Evolutionary conservation across 192 early-diverging fungal genomes (phyloP).

Genomic region (Podila verticillata): DNA sequence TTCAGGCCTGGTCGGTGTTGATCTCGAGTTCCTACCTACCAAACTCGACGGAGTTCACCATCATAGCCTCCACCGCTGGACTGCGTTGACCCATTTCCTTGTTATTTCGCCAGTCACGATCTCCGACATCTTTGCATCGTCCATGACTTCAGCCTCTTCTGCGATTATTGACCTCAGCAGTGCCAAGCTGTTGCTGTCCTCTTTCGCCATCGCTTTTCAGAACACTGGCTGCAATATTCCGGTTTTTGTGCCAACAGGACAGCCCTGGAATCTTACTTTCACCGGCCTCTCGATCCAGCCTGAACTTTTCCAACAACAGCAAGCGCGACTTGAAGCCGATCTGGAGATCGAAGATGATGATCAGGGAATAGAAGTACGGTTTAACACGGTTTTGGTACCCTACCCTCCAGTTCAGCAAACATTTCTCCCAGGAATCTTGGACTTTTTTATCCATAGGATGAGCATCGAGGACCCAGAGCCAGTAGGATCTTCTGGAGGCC

Average conservation of each 20-base stretch:
- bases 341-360: slow-evolving; percentile 9
- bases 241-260: slow-evolving; percentile 65
- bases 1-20: slow-evolving; percentile 25
- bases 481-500: slow-evolving; percentile 2
- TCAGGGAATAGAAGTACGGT: slow-evolving; percentile 49
- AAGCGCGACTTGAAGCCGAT: slow-evolving; percentile 14
- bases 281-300: slow-evolving; percentile 32
- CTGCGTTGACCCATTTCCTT: slow-evolving; percentile 63
- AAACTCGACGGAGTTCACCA: slow-evolving; percentile 22
- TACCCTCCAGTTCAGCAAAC: slow-evolving; percentile 43
- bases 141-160: slow-evolving; percentile 20
- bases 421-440: slow-evolving; percentile 45
- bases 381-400: slow-evolving; percentile 49
- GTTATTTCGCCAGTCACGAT: slow-evolving; percentile 57
- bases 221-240: slow-evolving; percentile 73
- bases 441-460: slow-evolving; percentile 52
- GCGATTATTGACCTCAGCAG: slow-evolving; percentile 64
- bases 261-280: slow-evolving; percentile 51
- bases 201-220: slow-evolving; percentile 72
- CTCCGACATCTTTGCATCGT: slow-evolving; percentile 43
- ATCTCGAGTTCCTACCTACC: slow-evolving; percentile 35
- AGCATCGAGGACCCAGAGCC: slow-evolving; percentile 39
- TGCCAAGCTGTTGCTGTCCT: slow-evolving; percentile 69
- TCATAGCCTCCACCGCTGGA: slow-evolving; percentile 77
- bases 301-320: slow-evolving; percentile 12